phyloP scores from a whole-genome alignment of 2,329 filamentous ascomycete genomes.

The Endoconidiophora polonica region DNA sequence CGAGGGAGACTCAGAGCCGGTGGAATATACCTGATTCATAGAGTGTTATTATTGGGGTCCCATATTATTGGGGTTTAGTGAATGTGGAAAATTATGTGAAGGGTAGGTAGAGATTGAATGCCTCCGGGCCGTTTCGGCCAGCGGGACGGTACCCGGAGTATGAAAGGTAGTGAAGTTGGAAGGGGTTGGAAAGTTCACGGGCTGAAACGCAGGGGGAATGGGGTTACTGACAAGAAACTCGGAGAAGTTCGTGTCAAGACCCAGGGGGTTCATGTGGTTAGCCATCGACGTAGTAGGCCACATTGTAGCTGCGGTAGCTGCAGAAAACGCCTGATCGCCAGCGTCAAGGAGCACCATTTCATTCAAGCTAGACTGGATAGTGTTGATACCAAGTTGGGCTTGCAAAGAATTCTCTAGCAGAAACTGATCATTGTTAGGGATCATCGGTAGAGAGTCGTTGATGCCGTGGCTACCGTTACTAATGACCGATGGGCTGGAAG shows the following conservation, averaged over 20 bases:
- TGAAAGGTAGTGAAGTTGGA: background rate
- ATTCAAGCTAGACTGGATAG: slow-evolving; percentile 71
- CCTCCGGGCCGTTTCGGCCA: slow-evolving; percentile 2
- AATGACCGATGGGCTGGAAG: slow-evolving; percentile 88
- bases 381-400: slow-evolving; percentile 42
- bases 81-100: background rate
- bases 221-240: slow-evolving; percentile 13
- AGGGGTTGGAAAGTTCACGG: slow-evolving; percentile 8
- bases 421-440: slow-evolving; percentile 11
- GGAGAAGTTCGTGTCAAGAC: slow-evolving; percentile 11
- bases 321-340: slow-evolving; percentile 9
- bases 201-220: slow-evolving; percentile 8
- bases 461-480: slow-evolving; percentile 78
- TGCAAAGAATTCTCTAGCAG: slow-evolving; percentile 8
- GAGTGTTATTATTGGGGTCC: slow-evolving; percentile 11
- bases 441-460: slow-evolving; percentile 9
- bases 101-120: slow-evolving; percentile 5
- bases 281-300: slow-evolving; percentile 56
- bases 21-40: slow-evolving; percentile 19
- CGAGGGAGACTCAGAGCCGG: slow-evolving; percentile 54
- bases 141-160: background rate
- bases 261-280: slow-evolving; percentile 5
- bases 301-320: slow-evolving; percentile 31
- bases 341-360: slow-evolving; percentile 37
- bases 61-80: slow-evolving; percentile 3